Conservation (phyloP, 2,329 filamentous ascomycete genomes). For the Pleochaeta shiraiana region DNA sequence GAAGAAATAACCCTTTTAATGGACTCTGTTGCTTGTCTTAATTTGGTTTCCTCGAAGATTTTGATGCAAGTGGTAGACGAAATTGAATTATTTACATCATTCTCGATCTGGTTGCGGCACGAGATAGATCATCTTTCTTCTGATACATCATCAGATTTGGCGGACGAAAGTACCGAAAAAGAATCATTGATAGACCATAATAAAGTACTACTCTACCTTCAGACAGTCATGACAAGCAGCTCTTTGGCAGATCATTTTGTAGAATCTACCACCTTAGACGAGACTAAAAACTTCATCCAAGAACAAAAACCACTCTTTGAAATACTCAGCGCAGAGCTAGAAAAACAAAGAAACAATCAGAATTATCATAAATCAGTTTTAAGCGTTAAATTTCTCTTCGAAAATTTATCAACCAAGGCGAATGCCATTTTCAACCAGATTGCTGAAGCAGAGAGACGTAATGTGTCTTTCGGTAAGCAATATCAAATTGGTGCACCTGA, state of each 20-base stretch:
- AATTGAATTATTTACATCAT: slow-evolving; percentile 51
- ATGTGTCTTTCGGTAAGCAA: slow-evolving; percentile 41
- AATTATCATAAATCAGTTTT: slow-evolving; percentile 29
- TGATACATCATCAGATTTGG: slow-evolving; percentile 31
- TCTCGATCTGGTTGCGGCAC: slow-evolving; percentile 66
- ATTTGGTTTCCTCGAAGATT: slow-evolving; percentile 51
- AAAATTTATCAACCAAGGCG: slow-evolving; percentile 34
- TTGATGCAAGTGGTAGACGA: slow-evolving; percentile 53
- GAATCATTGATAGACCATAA: slow-evolving; percentile 54
- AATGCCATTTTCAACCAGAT: slow-evolving; percentile 42
- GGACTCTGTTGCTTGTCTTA: slow-evolving; percentile 54
- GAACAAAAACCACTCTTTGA: slow-evolving; percentile 23
- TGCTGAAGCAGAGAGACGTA: slow-evolving; percentile 44
- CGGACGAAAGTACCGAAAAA: slow-evolving; percentile 55
- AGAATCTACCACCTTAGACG: slow-evolving; percentile 28
- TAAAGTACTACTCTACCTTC: slow-evolving; percentile 57
- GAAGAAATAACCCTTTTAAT: slow-evolving; percentile 40
- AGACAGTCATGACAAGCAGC: slow-evolving; percentile 43
- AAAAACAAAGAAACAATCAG: slow-evolving; percentile 13
- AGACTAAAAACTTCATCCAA: slow-evolving; percentile 25
- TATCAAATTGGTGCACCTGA: slow-evolving; percentile 10
- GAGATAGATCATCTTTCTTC: slow-evolving; percentile 61
- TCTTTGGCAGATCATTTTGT: slow-evolving; percentile 40
- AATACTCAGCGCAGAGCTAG: slow-evolving; percentile 20
- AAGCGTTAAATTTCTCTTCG: slow-evolving; percentile 40